Conservation (phyloP, 2,329 filamentous ascomycete genomes). For the Neofusicoccum kwambonambiense region DNA sequence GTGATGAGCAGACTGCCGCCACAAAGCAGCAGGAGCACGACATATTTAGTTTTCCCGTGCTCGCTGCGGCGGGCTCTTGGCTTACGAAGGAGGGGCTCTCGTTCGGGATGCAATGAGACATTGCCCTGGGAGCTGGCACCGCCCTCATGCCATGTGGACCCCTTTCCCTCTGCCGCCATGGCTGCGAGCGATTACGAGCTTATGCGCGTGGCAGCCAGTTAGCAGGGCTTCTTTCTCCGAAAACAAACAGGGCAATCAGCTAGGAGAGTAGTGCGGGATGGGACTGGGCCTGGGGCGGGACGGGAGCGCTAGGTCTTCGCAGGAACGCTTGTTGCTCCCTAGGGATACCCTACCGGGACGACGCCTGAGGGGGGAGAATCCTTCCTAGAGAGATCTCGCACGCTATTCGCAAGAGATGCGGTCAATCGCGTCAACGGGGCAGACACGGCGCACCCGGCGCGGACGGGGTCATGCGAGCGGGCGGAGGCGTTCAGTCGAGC, state of each 20-base stretch:
- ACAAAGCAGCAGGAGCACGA: slow-evolving; percentile 14
- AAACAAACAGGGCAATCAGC: slow-evolving; percentile 10
- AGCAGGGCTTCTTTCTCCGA: slow-evolving; percentile 5
- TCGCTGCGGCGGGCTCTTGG: not conserved
- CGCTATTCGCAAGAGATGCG: slow-evolving; percentile 13
- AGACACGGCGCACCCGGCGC: not conserved
- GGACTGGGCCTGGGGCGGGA: not conserved
- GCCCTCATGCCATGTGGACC: slow-evolving; percentile 15
- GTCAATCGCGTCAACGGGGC: slow-evolving; percentile 14
- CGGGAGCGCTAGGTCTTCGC: not conserved
- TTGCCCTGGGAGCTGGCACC: not conserved
- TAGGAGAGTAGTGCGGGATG: not conserved
- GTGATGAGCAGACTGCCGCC: slow-evolving; percentile 9
- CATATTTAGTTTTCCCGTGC: slow-evolving; percentile 14
- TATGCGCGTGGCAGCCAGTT: slow-evolving; percentile 17
- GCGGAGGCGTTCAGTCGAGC: not conserved
- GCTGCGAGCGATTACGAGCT: slow-evolving; percentile 19
- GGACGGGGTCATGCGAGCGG: slow-evolving; percentile 8
- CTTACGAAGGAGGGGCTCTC: slow-evolving; percentile 14
- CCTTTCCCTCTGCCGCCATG: slow-evolving; percentile 13
- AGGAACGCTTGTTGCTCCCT: not conserved
- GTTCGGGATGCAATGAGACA: slow-evolving; percentile 14
- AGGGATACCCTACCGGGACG: slow-evolving; percentile 1
- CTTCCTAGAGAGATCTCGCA: slow-evolving; percentile 3
- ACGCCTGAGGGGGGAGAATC: not conserved